Conservation (phyloP, 805 yeast genomes). For the Komagataella mondaviorum region DNA sequence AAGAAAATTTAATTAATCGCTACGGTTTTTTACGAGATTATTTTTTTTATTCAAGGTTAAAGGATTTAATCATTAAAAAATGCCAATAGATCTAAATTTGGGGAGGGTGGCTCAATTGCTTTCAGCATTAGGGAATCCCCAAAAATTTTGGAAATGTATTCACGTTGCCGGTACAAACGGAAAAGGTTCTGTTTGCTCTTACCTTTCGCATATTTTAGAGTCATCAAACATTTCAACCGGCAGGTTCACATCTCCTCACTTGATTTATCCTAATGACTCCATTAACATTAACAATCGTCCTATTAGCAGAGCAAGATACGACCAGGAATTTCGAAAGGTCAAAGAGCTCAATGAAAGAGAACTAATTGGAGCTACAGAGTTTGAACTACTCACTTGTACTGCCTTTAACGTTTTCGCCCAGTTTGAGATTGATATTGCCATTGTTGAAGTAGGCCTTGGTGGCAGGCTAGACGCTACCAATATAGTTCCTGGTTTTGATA, state of each 20-base stretch:
- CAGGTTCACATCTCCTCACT: slow-evolving; percentile 81
- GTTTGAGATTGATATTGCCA: slow-evolving; percentile 53
- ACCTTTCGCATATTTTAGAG: slow-evolving; percentile 52
- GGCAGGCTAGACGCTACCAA: slow-evolving; percentile 87
- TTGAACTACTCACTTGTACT: slow-evolving; percentile 74
- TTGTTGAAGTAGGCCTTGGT: slow-evolving; percentile 92
- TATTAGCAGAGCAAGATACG: slow-evolving; percentile 32
- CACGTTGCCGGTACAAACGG: slow-evolving; percentile 97
- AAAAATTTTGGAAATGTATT: slow-evolving; percentile 45
- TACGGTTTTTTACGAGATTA: no score
- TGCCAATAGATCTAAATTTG: slow-evolving; percentile 50
- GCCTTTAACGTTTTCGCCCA: slow-evolving; percentile 67
- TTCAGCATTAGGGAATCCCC: slow-evolving; percentile 53
- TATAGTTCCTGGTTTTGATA: slow-evolving; percentile 18
- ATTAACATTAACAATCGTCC: slow-evolving; percentile 52
- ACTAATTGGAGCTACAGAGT: slow-evolving; percentile 65
- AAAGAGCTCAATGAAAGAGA: slow-evolving; percentile 21
- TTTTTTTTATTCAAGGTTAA: no score
- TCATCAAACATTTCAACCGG: slow-evolving; percentile 43
- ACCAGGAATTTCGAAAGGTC: slow-evolving; percentile 28
- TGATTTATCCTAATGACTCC: slow-evolving; percentile 61
- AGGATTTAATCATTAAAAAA: slow-evolving; percentile 4
- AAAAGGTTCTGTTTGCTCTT: slow-evolving; percentile 86
- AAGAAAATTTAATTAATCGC: no score
- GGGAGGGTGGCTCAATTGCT: slow-evolving; percentile 33